These are phyloP conservation scores for Tetracladium maxilliforme DNA, from an alignment of 2,329 filamentous ascomycete species.

Conservation along the genomic window DNA sequence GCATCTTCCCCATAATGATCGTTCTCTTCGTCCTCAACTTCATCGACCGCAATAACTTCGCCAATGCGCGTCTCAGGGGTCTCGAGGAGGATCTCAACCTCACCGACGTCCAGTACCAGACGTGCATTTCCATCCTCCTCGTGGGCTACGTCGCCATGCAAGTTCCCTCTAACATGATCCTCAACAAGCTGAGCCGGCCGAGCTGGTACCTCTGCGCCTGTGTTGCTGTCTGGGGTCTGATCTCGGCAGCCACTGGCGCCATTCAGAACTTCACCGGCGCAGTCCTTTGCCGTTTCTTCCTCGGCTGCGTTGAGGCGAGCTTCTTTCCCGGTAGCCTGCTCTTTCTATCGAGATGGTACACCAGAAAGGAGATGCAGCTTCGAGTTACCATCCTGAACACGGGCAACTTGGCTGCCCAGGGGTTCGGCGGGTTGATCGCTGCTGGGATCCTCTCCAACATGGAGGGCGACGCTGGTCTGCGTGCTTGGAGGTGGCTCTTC, in stretches of 20 bases:
- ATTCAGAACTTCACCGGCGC: constrained; percentile 36
- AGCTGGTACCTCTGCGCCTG: constrained; percentile 32
- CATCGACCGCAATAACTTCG: constrained; percentile 54
- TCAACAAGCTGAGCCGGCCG: constrained; percentile 35
- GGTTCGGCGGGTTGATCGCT: constrained; percentile 42
- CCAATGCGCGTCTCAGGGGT: constrained; percentile 48
- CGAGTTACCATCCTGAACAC: constrained; percentile 43
- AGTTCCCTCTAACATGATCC: constrained; percentile 40
- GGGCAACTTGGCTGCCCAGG: constrained; percentile 43
- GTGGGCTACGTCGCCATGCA: constrained; percentile 53
- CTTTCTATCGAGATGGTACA: constrained; percentile 54
- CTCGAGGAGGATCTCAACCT: constrained; percentile 45
- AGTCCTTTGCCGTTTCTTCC: constrained; percentile 39
- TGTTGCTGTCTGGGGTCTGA: constrained; percentile 45
- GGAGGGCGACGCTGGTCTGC: constrained; percentile 35
- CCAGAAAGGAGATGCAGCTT: constrained; percentile 36
- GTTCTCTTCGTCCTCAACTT: constrained; percentile 70
- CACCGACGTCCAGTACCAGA: constrained; percentile 43
- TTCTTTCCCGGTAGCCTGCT: constrained; percentile 49
- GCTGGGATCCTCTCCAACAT: constrained; percentile 44
- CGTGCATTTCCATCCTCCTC: constrained; percentile 48
- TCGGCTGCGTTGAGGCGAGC: constrained; percentile 48
- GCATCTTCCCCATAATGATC: constrained; percentile 25
- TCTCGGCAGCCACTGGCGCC: constrained; percentile 40
- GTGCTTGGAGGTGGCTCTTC: constrained; percentile 48